A percentile compares a stretch with the other conserved stretches of the same genome.
Conservation (phyloP, 2,329 filamentous ascomycete genomes). For the Exophiala lecanii-corni region DNA sequence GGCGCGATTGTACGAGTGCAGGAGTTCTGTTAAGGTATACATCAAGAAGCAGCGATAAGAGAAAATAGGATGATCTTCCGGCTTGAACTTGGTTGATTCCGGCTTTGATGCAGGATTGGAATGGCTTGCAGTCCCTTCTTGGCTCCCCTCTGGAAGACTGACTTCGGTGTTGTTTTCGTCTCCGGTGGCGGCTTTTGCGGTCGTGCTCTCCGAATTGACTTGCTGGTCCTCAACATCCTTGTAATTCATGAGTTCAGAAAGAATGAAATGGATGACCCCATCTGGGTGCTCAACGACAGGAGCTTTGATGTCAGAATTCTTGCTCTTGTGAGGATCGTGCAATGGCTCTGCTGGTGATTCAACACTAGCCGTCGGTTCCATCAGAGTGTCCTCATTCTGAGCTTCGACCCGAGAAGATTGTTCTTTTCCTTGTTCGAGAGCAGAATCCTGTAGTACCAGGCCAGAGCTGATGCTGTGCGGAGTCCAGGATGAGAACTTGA, state of each 20-base stretch:
- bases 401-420: conserved; percentile 30
- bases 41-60: conserved; percentile 94
- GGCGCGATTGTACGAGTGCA: conserved; percentile 86
- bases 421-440: conserved; percentile 31
- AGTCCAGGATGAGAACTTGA: conserved; percentile 54
- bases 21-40: conserved; percentile 82
- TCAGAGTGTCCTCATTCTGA: conserved; percentile 2
- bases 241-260: conserved; percentile 88
- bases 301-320: conserved; percentile 67
- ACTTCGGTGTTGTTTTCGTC: conserved; percentile 41
- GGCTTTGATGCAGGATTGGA: conserved; percentile 54
- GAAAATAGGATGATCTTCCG: conserved; percentile 91
- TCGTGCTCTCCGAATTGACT: conserved; percentile 31
- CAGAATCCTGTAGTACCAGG: conserved; percentile 36
- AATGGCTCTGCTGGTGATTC: conserved; percentile 21
- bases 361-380: conserved; percentile 22
- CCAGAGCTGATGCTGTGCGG: conserved; percentile 10
- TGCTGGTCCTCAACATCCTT: conserved; percentile 88
- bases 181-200: conserved; percentile 28
- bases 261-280: conserved; percentile 88
- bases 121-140: not conserved
- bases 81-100: conserved; percentile 74
- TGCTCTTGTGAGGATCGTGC: conserved; percentile 38
- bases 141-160: conserved; percentile 38
- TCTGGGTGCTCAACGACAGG: conserved; percentile 89